A percentile compares a stretch with the other conserved stretches of the same genome.
These are phyloP conservation scores for Penicillium sp. DNA, from an alignment of 2,329 filamentous ascomycete genomes.

Conservation along the genomic window DNA sequence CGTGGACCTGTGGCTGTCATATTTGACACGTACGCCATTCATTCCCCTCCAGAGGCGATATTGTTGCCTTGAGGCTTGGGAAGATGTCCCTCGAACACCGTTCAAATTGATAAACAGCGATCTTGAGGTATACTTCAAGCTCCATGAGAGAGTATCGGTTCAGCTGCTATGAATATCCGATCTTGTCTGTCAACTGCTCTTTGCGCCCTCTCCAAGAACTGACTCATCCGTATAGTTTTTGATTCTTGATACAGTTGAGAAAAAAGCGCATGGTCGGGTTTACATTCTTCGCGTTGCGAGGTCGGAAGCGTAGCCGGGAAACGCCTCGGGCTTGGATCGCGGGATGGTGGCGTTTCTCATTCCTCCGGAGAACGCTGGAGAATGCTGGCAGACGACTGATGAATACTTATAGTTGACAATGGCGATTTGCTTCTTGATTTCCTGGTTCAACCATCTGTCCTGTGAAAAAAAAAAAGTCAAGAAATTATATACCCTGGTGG, in stretches of 20 bases:
- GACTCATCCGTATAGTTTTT: background rate
- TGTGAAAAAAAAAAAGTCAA: conserved; percentile 3
- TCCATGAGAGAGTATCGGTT: too few relatives aligned
- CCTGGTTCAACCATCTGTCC: conserved; percentile 3
- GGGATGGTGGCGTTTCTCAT: conserved; percentile 26
- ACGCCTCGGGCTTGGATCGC: conserved; percentile 9
- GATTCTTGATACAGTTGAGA: background rate
- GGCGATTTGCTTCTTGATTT: background rate
- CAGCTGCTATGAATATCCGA: background rate
- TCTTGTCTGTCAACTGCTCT: background rate
- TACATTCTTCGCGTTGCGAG: conserved; percentile 33
- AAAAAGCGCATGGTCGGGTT: conserved; percentile 7
- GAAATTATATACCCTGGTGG: conserved; percentile 19
- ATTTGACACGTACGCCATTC: conserved; percentile 8
- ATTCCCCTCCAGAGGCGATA: too few relatives aligned
- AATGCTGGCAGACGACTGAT: conserved; percentile 18
- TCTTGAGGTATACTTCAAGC: background rate
- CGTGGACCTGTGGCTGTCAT: conserved; percentile 2
- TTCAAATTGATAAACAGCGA: background rate
- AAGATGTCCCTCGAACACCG: background rate
- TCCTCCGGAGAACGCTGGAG: conserved; percentile 21
- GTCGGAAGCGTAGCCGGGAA: conserved; percentile 3
- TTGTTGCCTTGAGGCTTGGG: background rate
- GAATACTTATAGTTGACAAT: conserved; percentile 22
- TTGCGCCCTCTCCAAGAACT: background rate